Evolutionary conservation across 192 early-diverging fungal species (phyloP), one percentile per base, ranked within the genome.

Genomic region (Mortierella claussenii): DNA sequence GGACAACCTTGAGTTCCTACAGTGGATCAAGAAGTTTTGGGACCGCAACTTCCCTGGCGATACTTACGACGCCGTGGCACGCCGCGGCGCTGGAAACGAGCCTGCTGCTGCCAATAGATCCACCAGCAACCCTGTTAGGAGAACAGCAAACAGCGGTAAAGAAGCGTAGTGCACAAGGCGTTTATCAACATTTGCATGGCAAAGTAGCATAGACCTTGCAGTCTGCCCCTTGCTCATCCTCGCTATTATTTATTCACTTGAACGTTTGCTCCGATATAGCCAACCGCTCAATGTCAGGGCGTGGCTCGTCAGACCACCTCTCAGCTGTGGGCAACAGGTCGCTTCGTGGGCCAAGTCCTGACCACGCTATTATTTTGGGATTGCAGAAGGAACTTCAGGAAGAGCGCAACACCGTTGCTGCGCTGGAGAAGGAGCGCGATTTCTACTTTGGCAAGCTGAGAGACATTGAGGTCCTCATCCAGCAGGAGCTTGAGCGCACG

Each of bases 1-100:
- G 87, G 97, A 99, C 83, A 99, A 99, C 79, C 87, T 99, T 55
- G 96, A 98, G 87, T 97, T 99, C 73, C 74, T 98, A 75, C 97
- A 99, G 69, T 99, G 96, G 94, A 60, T 96, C 62, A 97, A 95
- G 67, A 89, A 89, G 61, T 96, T 87, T 80, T 97, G 95, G 96
- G 95, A 99, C 74, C 82, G 85, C 27, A 91, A 94, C 78, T 94
- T 85, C 78, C 89, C 94, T 23, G 91, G 92, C n/a, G 89, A 89
- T 20, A 65, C 65, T 20, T 99, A 97, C 78, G 94, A 98, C 76
- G 93, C 95, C 11, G 63, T 86, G 6, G 89, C 81, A 18, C 84
- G 96, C 32, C 86, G 95, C 46, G 55, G 86, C 54, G 32, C 81
- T 55, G 17, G 65, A 34, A 71, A 69, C 43, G 78, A 78, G 37